These are phyloP conservation scores for Thelonectria rubi DNA, from an alignment of 2,329 filamentous ascomycete genomes.

Conservation along the genomic window DNA sequence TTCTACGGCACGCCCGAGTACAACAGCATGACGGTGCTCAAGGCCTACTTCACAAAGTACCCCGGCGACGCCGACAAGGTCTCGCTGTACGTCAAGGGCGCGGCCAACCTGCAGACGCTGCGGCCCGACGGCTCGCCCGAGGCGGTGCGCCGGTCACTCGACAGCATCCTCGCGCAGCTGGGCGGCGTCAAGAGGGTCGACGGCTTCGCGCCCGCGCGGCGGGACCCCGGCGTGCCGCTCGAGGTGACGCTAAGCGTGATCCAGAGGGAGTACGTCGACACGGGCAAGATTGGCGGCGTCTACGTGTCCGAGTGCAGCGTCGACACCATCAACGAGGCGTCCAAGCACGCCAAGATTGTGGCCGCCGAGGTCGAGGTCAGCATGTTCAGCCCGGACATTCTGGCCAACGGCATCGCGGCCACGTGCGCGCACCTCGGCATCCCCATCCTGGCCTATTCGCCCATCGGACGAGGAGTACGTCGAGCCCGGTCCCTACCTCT, in stretches of 20 bases:
- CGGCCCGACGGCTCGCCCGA: slow-evolving; percentile 61
- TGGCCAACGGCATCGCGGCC: slow-evolving; percentile 61
- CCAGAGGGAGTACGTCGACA: slow-evolving; percentile 58
- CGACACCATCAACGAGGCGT: slow-evolving; percentile 58
- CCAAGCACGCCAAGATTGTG: slow-evolving; percentile 54
- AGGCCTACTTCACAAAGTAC: slow-evolving; percentile 69
- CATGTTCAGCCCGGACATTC: slow-evolving; percentile 58
- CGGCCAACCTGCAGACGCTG: slow-evolving; percentile 47
- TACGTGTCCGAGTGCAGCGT: slow-evolving; percentile 62
- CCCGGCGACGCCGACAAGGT: slow-evolving; percentile 71
- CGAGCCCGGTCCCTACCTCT: background rate
- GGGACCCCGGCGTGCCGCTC: slow-evolving; percentile 60
- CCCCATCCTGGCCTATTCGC: slow-evolving; percentile 76
- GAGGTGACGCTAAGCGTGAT: slow-evolving; percentile 55
- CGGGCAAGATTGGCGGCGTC: slow-evolving; percentile 61
- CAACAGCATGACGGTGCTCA: slow-evolving; percentile 67
- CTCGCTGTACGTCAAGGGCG: slow-evolving; percentile 70
- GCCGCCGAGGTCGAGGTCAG: slow-evolving; percentile 65
- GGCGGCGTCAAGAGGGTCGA: slow-evolving; percentile 66
- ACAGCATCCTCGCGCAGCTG: slow-evolving; percentile 62
- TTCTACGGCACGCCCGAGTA: slow-evolving; percentile 70
- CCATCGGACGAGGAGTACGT: slow-evolving; percentile 66
- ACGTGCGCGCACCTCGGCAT: slow-evolving; percentile 72
- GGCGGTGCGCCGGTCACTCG: slow-evolving; percentile 64
- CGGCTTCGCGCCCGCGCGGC: slow-evolving; percentile 66